A percentile compares a stretch with the other conserved stretches of the same genome.
phyloP scores from a whole-genome alignment of 805 yeast genomes.

The Myxozyma mucilagina region DNA sequence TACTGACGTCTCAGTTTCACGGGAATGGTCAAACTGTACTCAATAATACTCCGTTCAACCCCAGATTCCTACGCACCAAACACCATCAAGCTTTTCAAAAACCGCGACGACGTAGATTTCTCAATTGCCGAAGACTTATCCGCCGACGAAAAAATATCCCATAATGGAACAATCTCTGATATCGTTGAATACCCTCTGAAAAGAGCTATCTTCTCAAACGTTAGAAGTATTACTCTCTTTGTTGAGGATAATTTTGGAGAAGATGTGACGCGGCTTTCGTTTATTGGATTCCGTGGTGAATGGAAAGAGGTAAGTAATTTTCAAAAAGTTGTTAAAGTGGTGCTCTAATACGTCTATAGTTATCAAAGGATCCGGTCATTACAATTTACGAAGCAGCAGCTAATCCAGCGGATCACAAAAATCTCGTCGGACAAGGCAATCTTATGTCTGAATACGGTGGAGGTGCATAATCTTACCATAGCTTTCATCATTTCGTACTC shows the following conservation, averaged over 20 bases:
- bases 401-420: constrained; percentile 83
- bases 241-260: constrained; percentile 65
- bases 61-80: constrained; percentile 66
- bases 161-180: constrained; percentile 56
- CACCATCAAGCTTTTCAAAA: constrained; percentile 69
- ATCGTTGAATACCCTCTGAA: constrained; percentile 84
- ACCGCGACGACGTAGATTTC: constrained; percentile 70
- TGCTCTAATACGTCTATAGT: constrained; percentile 3
- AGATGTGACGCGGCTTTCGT: constrained; percentile 59
- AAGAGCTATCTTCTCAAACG: constrained; percentile 68
- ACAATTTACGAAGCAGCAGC: constrained; percentile 88
- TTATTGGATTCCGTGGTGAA: constrained; percentile 74
- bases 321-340: not conserved
- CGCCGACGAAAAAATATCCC: constrained; percentile 51
- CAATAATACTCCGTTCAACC: constrained; percentile 67
- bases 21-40: constrained; percentile 69
- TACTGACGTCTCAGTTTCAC: constrained; percentile 48
- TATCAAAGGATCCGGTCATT: constrained; percentile 67
- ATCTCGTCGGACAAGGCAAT: constrained; percentile 28
- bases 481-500: not conserved
- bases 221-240: constrained; percentile 65
- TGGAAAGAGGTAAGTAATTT: constrained; percentile 34
- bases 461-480: not conserved
- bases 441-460: constrained; percentile 14
- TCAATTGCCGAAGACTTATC: constrained; percentile 53